Conservation (phyloP, 805 yeast genomes). For the Lipomyces japonicus region DNA sequence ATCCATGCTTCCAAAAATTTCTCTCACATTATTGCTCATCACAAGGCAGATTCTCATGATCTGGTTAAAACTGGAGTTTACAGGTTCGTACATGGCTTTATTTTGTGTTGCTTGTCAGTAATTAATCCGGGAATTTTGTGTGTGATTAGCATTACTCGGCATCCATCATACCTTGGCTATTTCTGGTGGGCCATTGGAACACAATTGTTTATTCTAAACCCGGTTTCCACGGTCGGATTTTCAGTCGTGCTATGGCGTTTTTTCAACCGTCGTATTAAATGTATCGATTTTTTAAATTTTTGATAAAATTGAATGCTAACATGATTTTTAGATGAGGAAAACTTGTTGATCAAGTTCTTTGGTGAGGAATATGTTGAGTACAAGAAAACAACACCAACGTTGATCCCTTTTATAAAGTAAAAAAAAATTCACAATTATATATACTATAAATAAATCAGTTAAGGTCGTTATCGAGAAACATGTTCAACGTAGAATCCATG, state of each 20-base stretch:
- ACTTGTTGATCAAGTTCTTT: slow-evolving; percentile 60
- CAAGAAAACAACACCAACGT: slow-evolving; percentile 46
- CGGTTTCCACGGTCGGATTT: slow-evolving; percentile 55
- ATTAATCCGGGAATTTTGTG: slow-evolving; percentile 42
- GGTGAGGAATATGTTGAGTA: slow-evolving; percentile 62
- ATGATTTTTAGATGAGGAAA: slow-evolving; percentile 54
- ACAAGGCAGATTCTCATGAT: slow-evolving; percentile 52
- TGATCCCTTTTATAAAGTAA: slow-evolving; percentile 58
- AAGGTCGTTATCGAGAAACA: too few relatives aligned
- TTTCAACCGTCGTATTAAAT: slow-evolving; percentile 61
- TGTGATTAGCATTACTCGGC: slow-evolving; percentile 51
- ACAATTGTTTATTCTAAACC: slow-evolving; percentile 67
- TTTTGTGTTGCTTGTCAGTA: neutral
- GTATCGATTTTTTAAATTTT: slow-evolving; percentile 22
- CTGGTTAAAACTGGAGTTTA: slow-evolving; percentile 77
- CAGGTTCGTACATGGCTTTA: slow-evolving; percentile 36
- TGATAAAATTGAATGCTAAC: neutral
- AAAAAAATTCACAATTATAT: neutral
- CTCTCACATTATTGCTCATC: slow-evolving; percentile 67
- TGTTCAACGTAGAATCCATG: too few relatives aligned
- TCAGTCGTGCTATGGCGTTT: slow-evolving; percentile 59
- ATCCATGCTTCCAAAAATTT: slow-evolving; percentile 80
- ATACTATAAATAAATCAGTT: neutral
- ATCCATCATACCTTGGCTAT: slow-evolving; percentile 90
- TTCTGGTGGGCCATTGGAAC: slow-evolving; percentile 92